Evolutionary conservation across 306 rosid genomes (phyloP).

Genomic region (Trichosanthes cucumerina): DNA sequence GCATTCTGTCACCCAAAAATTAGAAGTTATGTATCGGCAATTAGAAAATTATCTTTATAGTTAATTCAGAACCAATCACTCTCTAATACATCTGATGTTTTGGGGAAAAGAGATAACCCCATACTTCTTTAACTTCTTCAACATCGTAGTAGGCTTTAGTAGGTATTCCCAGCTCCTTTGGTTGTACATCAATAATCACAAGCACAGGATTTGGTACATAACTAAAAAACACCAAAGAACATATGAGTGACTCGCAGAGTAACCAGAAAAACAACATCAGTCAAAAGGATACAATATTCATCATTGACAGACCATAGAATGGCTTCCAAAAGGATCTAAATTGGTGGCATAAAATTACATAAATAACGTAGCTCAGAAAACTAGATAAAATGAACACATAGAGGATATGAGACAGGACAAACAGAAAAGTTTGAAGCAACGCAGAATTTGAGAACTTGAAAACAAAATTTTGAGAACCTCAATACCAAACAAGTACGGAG

Average conservation of each 20-base stretch:
- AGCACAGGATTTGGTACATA: constrained; percentile 77
- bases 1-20: constrained; percentile 50
- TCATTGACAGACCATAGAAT: neutral
- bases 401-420: neutral
- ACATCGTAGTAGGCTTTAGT: constrained; percentile 90
- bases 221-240: constrained; percentile 20
- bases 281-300: neutral
- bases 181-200: constrained; percentile 85
- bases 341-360: neutral
- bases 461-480: neutral
- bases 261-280: neutral
- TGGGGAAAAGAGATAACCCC: neutral
- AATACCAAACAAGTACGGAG: neutral
- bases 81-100: neutral
- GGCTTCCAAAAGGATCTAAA: neutral
- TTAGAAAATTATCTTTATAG: neutral
- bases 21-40: neutral
- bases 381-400: neutral
- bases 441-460: neutral
- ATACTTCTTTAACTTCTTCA: constrained; percentile 84
- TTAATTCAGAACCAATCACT: neutral
- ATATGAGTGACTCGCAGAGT: neutral
- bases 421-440: neutral
- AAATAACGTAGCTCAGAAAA: neutral
- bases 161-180: constrained; percentile 90